phyloP scores from a whole-genome alignment of 2,329 filamentous ascomycete species.

The Colletotrichum endophyticum region DNA sequence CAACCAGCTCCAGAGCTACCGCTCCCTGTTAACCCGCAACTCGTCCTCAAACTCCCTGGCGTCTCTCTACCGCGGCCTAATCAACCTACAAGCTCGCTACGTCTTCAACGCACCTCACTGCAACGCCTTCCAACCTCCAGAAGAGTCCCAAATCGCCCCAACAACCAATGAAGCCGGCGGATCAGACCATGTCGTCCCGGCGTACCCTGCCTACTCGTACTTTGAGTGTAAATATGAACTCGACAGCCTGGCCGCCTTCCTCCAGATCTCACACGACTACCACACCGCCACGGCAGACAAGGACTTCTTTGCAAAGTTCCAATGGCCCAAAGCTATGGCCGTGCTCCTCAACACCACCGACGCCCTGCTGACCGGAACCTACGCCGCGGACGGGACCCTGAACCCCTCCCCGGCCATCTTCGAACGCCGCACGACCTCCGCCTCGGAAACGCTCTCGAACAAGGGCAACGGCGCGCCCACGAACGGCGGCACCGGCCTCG shows the following conservation, averaged over 20 bases:
- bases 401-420: conserved; percentile 74
- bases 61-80: conserved; percentile 73
- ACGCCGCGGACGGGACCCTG: conserved; percentile 63
- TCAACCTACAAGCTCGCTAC: conserved; percentile 79
- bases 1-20: conserved; percentile 79
- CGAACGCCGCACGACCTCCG: conserved; percentile 71
- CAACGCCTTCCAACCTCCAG: conserved; percentile 91
- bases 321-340: conserved; percentile 76
- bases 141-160: conserved; percentile 70
- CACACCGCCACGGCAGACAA: conserved; percentile 74
- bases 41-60: conserved; percentile 63
- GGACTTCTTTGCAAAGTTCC: conserved; percentile 73
- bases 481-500: conserved; percentile 77
- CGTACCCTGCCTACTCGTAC: conserved; percentile 72
- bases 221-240: conserved; percentile 96
- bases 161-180: conserved; percentile 59
- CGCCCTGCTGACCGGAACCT: conserved; percentile 76
- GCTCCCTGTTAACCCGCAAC: conserved; percentile 63
- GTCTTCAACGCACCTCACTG: conserved; percentile 78
- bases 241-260: conserved; percentile 86
- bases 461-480: conserved; percentile 81
- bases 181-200: conserved; percentile 51
- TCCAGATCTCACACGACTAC: conserved; percentile 83
- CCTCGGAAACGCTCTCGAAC: conserved; percentile 83
- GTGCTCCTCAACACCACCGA: conserved; percentile 72